Base-by-base conservation (phyloP, 108 stramenopile species). In the Discostella stelligeroides region DNA sequence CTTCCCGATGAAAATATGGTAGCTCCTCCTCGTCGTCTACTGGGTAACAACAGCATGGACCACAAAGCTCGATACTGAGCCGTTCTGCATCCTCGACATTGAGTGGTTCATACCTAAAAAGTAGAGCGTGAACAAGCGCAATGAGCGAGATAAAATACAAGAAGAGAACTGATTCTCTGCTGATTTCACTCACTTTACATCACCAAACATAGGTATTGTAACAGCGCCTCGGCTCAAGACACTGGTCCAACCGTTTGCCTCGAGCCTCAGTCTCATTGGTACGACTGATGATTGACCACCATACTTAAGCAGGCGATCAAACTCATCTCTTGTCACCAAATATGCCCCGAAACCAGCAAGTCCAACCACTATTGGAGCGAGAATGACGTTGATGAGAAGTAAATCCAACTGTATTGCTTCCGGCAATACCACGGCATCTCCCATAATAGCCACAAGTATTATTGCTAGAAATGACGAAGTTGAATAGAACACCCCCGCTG, bases 161-260 rank as follows among this genome's bases (percentile, higher is more conserved):
- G n/a, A n/a, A n/a, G n/a, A 4, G 15, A 12, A 38, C 8, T 13
- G 58, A 13, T 43, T 24, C 15, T 11, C 34, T 40, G 47, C n/a
- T 23, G 13, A 75, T 6, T 34, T 28, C 12, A 63, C 86, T 20
- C 60, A 91, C 84, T 73, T 82, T 11, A 92, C 89, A 83, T 94
- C 93, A 37, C 93, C 93, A 86, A 94, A 91, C 93, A 94, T 94
- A 18, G 93, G 93, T 59, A 94, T 88, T 17, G 48, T 66, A 7
- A 80, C 78, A 5, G 88, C 83, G n/a, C 93, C 93, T 28, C 73
- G 85, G 63, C 86, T 86, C 71, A 85, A 86, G 13, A 94, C 88
- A 80, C 82, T 81, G 38, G 83, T 89, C 90, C 90, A 94, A 56
- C 93, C 93, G 38, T 85, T 62, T 56, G 65, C 40, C 70, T 88